A percentile compares a stretch with the other conserved stretches of the same genome.
phyloP scores from a whole-genome alignment of 768 basidiomycete genomes.

The Clitopilus passeckerianus region DNA sequence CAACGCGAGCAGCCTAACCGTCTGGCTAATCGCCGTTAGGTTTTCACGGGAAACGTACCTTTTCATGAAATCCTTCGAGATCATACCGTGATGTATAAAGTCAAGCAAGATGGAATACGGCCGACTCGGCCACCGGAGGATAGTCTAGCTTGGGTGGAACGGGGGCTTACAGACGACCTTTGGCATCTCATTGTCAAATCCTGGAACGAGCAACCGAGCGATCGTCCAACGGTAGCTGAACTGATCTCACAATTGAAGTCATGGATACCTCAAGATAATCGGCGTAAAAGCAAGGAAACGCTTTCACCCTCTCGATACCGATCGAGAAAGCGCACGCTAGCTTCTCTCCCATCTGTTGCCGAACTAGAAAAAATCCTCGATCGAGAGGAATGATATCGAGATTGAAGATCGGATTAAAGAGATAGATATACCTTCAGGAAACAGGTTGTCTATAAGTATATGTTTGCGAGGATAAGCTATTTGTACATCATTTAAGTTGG shows the following conservation, averaged over 20 bases:
- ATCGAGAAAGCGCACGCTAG: too few species aligned
- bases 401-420: too few species aligned
- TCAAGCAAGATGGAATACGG: constrained; percentile 9
- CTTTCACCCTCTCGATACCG: too few species aligned
- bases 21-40: neutral
- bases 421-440: too few species aligned
- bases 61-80: constrained; percentile 12
- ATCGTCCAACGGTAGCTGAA: constrained; percentile 11
- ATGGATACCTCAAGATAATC: neutral
- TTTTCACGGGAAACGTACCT: constrained; percentile 3
- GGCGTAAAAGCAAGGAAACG: neutral
- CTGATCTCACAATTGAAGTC: neutral
- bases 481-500: too few species aligned
- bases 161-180: constrained; percentile 12
- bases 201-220: constrained; percentile 14
- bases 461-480: too few species aligned
- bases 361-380: too few species aligned
- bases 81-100: constrained; percentile 11
- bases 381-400: too few species aligned
- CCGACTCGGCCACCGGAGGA: constrained; percentile 12
- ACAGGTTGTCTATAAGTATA: too few species aligned
- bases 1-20: neutral
- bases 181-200: constrained; percentile 20
- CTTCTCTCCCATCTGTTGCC: too few species aligned
- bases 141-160: constrained; percentile 4